Evolutionary conservation across 331 rosid species (phyloP), one percentile per base, ranked within the genome.

Genomic region (Telfairia occidentalis): DNA sequence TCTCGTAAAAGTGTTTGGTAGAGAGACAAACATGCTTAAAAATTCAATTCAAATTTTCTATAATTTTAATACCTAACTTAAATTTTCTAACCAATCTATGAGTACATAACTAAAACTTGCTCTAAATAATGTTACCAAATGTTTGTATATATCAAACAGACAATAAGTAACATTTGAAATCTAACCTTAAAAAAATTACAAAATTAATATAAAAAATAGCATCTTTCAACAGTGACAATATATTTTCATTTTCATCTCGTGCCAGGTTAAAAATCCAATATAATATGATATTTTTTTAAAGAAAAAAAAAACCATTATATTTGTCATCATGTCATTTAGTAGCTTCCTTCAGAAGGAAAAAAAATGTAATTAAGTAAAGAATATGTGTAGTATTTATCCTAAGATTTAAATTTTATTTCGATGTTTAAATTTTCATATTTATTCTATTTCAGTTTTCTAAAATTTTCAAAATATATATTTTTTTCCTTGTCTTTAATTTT

Each of bases 21-120:
- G 42, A 64, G 72, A 65, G 49, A 65, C 50, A 65, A 65, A 65
- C 50, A 65, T 65, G 72, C 72, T 38, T 37, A 38, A 21, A 65
- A 65, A 4, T 9, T 38, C 50, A 65, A 19, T 34, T 63, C 71
- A 63, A 65, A 19, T 40, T 4, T 37, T 32, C 50, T 1, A 65
- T 65, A 21, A 65, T 65, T 38, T 65, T 64, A 38, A 65, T 65
- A 65, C 72, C 72, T 65, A 65, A 65, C 50, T 38, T 38, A 9
- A 38, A 35, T 64, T 40, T 65, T 38, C 49, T 37, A 37, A 65
- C 50, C 50, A 37, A 38, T 10, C 50, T 23, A 38, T 65, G 9
- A 65, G n/a, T 65, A 65, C 50, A 19, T 65, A 65, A 65, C 72
- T 64, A 63, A 63, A n/a, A 35, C 29, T 61, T 61, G 15, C 70